Conservation (phyloP, 1,284 basidiomycete genomes). For the Puccinia brachypodii region DNA sequence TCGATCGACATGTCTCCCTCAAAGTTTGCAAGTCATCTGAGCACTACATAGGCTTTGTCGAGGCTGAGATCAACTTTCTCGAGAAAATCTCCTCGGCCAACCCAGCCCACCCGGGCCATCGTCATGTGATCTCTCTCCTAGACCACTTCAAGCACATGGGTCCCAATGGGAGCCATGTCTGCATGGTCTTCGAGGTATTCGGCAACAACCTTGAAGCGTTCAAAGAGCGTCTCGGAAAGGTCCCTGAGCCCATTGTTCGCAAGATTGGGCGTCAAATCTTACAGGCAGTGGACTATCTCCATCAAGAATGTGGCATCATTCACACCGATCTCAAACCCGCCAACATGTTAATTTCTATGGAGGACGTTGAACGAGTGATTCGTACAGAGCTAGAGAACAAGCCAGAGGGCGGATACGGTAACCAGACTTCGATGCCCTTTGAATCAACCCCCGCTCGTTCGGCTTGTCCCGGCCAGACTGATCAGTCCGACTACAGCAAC, state of each 20-base stretch:
- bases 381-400: conserved; percentile 73
- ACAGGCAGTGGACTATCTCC: conserved; percentile 95
- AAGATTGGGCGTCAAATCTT: conserved; percentile 97
- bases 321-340: conserved; percentile 92
- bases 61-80: conserved; percentile 97
- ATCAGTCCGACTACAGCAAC: too few species aligned
- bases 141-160: conserved; percentile 96
- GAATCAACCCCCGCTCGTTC: too few species aligned
- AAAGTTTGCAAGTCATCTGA: conserved; percentile 98
- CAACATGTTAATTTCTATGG: conserved; percentile 95
- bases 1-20: conserved; percentile 93
- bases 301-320: conserved; percentile 91
- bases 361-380: conserved; percentile 93
- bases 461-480: too few species aligned
- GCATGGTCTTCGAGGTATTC: conserved; percentile 99
- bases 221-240: conserved; percentile 93
- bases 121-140: conserved; percentile 82
- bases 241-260: conserved; percentile 87
- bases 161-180: conserved; percentile 98
- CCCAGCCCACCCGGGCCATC: conserved; percentile 60
- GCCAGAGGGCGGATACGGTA: conserved; percentile 65
- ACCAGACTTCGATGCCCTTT: too few species aligned
- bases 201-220: conserved; percentile 97
- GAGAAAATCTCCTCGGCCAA: conserved; percentile 88
- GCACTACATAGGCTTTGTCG: conserved; percentile 94